Evolutionary conservation across 352 stramenopile species (phyloP), one percentile per base, ranked within the genome.

Genomic region (Nothophytophthora sp.): DNA sequence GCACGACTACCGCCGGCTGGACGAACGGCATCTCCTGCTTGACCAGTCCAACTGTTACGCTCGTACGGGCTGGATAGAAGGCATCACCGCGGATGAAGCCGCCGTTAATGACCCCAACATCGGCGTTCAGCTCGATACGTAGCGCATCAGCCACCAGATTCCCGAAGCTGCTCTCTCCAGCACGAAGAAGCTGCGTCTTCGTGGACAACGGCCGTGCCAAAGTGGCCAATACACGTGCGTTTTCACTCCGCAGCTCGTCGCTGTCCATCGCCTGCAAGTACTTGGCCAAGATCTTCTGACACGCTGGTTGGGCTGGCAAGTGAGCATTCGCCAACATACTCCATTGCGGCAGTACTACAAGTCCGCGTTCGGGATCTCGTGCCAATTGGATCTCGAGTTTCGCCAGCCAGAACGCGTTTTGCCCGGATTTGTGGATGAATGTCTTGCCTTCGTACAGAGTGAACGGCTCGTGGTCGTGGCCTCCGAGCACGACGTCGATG

Each of bases 401-500:
- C 0, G 72, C 88, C 24, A 97, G 68, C 86, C 86, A 97, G 24
- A 92, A 85, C 6, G 75, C 84, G 48, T 96, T 94, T 54, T 94
- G 84, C 7, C 88, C 88, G 29, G 81, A 95, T 55, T 97, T 97
- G 75, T 96, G 90, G 27, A 97, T 86, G 29, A 97, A 74, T 1
- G 87, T 94, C 20, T 86, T 73, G 49, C 78, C 60, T 53, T 91
- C 68, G 38, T 92, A 88, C 40, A 91, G 48, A 34, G 89, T 90
- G 43, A 96, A 87, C 0, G 86, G 86, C 32, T 97, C 87, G 56
- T 98, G 92, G 55, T 98, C 92, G 58, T 98, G 92, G 10, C 92
- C 90, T 12, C 91, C 91, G 16, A 98, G 68, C 29, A 97, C 80
- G 34, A 97, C 45, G 42, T 96, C 73, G 25, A 96, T 92, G 6